Conservation (phyloP, 2,329 filamentous ascomycete species). For the Ceratocystis diversiconidia region DNA sequence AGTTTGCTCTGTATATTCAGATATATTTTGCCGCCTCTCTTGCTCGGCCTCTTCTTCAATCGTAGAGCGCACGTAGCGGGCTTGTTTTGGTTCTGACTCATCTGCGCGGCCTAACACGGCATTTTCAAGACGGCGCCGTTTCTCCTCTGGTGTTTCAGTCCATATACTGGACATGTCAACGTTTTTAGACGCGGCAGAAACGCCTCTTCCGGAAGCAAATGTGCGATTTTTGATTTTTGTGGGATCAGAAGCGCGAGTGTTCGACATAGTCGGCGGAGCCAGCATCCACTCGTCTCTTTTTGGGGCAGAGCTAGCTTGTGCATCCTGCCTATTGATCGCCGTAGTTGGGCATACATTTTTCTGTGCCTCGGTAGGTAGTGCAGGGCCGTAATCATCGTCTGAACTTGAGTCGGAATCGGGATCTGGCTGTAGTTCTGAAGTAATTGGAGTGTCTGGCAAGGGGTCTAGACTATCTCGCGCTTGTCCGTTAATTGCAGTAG, state of each 20-base stretch:
- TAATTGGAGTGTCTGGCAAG: background rate
- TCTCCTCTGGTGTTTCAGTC: conserved; percentile 86
- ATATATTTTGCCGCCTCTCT: conserved; percentile 35
- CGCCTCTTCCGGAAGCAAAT: conserved; percentile 54
- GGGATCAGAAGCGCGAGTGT: conserved; percentile 55
- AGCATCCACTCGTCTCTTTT: conserved; percentile 76
- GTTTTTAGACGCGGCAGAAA: conserved; percentile 20
- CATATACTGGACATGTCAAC: conserved; percentile 53
- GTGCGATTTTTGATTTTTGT: conserved; percentile 70
- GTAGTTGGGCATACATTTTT: conserved; percentile 34
- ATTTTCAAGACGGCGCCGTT: conserved; percentile 64
- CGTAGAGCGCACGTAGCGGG: conserved; percentile 20
- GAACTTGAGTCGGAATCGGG: conserved; percentile 26
- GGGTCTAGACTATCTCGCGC: conserved; percentile 22
- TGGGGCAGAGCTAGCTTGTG: conserved; percentile 27
- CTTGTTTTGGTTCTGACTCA: conserved; percentile 24
- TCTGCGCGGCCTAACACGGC: conserved; percentile 61
- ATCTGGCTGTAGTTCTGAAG: background rate
- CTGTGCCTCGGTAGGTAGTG: conserved; percentile 41
- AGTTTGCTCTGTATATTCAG: conserved; percentile 37
- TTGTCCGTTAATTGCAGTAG: conserved; percentile 26
- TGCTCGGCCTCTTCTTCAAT: conserved; percentile 42
- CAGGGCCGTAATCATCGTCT: conserved; percentile 44
- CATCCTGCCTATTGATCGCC: conserved; percentile 23
- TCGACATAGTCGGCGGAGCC: conserved; percentile 44